phyloP scores from a whole-genome alignment of 2,329 filamentous ascomycete species.

The Diplodia mutila region DNA sequence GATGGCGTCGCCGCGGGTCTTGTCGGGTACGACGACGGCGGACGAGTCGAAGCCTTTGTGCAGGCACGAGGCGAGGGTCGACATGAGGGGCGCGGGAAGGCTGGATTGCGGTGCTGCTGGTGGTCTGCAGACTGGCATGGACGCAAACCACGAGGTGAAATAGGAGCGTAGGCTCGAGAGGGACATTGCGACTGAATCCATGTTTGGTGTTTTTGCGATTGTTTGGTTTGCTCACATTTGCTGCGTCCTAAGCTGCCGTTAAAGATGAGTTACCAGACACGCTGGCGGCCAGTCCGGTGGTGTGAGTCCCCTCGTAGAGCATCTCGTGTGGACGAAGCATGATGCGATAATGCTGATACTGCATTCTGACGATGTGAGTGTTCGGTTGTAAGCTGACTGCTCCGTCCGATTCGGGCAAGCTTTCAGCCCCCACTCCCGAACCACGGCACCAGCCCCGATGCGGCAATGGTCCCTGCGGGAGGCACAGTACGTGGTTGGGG shows the following conservation, averaged over 20 bases:
- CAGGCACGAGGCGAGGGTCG: neutral
- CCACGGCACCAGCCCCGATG: no score
- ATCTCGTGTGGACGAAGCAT: neutral
- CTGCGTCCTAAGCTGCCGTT: neutral
- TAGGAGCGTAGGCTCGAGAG: neutral
- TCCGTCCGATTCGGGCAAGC: neutral
- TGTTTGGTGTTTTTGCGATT: neutral
- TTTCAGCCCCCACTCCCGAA: neutral
- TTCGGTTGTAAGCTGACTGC: neutral
- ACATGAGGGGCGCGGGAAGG: neutral
- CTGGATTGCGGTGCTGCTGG: no score
- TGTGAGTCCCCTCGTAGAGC: no score
- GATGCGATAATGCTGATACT: neutral
- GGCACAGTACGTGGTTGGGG: no score
- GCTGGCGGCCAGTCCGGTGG: no score
- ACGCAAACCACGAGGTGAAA: neutral
- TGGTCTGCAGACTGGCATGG: neutral
- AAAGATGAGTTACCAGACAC: neutral
- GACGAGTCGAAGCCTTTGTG: slow-evolving; percentile 20
- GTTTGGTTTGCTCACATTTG: neutral
- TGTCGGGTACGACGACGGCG: neutral
- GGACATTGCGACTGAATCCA: neutral
- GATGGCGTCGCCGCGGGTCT: neutral
- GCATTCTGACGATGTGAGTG: no score
- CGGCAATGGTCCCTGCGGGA: no score